A percentile compares a stretch with the other conserved stretches of the same genome.
Conservation (phyloP, 2,329 filamentous ascomycete species). For the Phialocephala sp. region DNA sequence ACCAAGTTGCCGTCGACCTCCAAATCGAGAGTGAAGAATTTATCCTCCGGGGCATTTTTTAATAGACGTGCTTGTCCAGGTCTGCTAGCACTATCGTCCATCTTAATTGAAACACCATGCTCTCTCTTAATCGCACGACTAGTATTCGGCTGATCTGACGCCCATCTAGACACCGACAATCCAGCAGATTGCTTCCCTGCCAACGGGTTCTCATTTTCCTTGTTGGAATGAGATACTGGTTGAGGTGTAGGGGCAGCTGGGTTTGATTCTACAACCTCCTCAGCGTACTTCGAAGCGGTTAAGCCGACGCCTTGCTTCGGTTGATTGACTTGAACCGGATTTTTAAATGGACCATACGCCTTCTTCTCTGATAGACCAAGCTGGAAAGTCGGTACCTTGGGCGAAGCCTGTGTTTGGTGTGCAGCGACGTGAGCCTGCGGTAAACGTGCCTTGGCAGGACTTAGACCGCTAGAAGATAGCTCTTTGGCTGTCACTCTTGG, state of each 20-base stretch:
- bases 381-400: not conserved
- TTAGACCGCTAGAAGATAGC: not conserved
- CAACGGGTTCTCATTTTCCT: not conserved
- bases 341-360: not conserved
- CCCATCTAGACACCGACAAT: not conserved
- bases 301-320: no score
- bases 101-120: constrained; percentile 14
- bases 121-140: not conserved
- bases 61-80: constrained; percentile 14
- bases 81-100: not conserved
- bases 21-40: constrained; percentile 6
- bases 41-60: not conserved
- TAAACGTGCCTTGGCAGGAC: not conserved
- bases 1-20: constrained; percentile 7
- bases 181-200: not conserved
- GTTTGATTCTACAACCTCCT: no score
- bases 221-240: not conserved
- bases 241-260: not conserved
- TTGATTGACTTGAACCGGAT: no score
- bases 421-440: not conserved
- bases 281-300: no score
- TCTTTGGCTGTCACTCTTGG: not conserved
- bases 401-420: not conserved
- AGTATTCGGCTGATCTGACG: not conserved
- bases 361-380: not conserved